phyloP scores from a whole-genome alignment of 2,329 filamentous ascomycete genomes.

The Cladosporium sp. region DNA sequence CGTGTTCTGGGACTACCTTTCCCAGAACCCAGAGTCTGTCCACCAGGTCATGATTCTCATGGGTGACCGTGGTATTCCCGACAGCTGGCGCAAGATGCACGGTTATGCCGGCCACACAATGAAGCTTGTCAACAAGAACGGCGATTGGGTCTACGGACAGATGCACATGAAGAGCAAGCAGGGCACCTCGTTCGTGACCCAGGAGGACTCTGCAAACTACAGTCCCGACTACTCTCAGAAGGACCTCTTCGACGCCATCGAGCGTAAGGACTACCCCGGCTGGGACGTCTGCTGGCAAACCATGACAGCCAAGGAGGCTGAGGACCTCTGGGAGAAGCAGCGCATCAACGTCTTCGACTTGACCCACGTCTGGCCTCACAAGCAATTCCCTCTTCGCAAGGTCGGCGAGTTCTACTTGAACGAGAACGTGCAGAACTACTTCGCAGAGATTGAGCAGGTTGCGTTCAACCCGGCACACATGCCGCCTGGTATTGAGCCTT shows the following conservation, averaged over 20 bases:
- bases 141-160: conserved; percentile 51
- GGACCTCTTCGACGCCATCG: conserved; percentile 50
- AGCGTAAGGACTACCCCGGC: conserved; percentile 49
- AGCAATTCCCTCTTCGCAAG: conserved; percentile 50
- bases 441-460: conserved; percentile 65
- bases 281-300: conserved; percentile 51
- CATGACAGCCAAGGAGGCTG: conserved; percentile 51
- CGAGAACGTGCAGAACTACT: conserved; percentile 58
- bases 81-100: conserved; percentile 54
- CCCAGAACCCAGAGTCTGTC: conserved; percentile 50
- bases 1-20: conserved; percentile 63
- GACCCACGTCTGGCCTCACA: conserved; percentile 53
- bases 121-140: conserved; percentile 51
- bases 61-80: conserved; percentile 53
- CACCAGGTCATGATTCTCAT: conserved; percentile 54
- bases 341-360: conserved; percentile 54
- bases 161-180: conserved; percentile 53
- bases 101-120: conserved; percentile 51
- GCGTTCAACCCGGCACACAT: conserved; percentile 66
- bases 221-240: conserved; percentile 51
- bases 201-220: conserved; percentile 48
- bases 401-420: conserved; percentile 51
- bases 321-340: conserved; percentile 49
- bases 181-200: conserved; percentile 49
- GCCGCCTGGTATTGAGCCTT: conserved; percentile 64